Evolutionary conservation across 2,329 filamentous ascomycete species (phyloP).

Genomic region (Ceratocystis cubensis): DNA sequence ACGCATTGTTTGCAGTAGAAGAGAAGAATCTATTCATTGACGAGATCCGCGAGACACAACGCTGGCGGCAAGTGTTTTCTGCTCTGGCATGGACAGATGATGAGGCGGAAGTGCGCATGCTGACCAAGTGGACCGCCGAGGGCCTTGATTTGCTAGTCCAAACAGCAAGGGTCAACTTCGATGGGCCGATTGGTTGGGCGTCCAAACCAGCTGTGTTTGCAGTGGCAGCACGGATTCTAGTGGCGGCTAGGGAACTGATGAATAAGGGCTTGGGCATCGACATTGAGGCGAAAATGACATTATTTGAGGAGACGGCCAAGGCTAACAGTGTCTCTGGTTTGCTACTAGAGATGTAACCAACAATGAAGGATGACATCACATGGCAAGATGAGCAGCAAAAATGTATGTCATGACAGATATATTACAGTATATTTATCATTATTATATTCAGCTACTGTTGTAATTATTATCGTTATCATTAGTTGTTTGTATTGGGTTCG

Average conservation of each 20-base stretch:
- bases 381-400: neutral
- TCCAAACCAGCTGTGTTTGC: constrained; percentile 56
- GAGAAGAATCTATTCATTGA: constrained; percentile 93
- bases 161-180: constrained; percentile 25
- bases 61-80: constrained; percentile 50
- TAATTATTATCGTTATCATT: too few relatives aligned
- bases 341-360: constrained; percentile 21
- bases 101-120: constrained; percentile 17
- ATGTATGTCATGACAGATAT: neutral
- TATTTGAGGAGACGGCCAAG: constrained; percentile 15
- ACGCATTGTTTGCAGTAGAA: constrained; percentile 70
- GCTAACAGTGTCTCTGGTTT: constrained; percentile 21
- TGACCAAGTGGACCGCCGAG: constrained; percentile 37
- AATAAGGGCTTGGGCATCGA: constrained; percentile 20
- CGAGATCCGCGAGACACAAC: constrained; percentile 56
- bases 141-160: constrained; percentile 32
- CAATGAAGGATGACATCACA: neutral
- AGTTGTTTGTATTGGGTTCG: too few relatives aligned
- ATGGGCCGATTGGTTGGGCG: constrained; percentile 61
- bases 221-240: constrained; percentile 40
- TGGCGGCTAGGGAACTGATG: constrained; percentile 30
- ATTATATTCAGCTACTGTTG: too few relatives aligned
- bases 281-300: constrained; percentile 21
- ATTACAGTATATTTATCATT: neutral
- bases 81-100: constrained; percentile 24